These are phyloP conservation scores for Dentipellis sp. DNA, from an alignment of 768 basidiomycete species.

Conservation along the genomic window DNA sequence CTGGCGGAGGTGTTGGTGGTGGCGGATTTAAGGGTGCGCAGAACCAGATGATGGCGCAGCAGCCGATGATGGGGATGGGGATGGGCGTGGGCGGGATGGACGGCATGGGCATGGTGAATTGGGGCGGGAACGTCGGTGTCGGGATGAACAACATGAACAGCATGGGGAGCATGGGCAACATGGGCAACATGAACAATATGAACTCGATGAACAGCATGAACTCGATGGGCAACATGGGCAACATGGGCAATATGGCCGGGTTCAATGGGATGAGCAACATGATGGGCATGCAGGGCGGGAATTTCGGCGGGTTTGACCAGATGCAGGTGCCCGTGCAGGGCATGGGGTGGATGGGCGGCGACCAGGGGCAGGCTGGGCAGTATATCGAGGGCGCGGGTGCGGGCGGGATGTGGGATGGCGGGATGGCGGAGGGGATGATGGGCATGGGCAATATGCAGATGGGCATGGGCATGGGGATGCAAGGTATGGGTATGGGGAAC, in stretches of 20 bases:
- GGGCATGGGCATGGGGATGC: slow-evolving; percentile 19
- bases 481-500: slow-evolving; percentile 13
- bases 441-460: slow-evolving; percentile 26
- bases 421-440: slow-evolving; percentile 34
- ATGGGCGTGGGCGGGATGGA: slow-evolving; percentile 26
- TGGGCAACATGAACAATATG: slow-evolving; percentile 9
- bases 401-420: slow-evolving; percentile 26
- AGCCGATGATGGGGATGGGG: slow-evolving; percentile 34
- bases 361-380: slow-evolving; percentile 16
- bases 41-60: slow-evolving; percentile 21
- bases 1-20: not conserved
- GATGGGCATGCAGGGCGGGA: slow-evolving; percentile 14
- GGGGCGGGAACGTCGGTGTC: slow-evolving; percentile 24
- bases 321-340: slow-evolving; percentile 1
- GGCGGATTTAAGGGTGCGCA: slow-evolving; percentile 13
- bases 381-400: slow-evolving; percentile 18
- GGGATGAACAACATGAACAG: slow-evolving; percentile 23
- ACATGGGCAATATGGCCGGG: slow-evolving; percentile 3
- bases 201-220: slow-evolving; percentile 24
- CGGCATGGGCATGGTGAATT: slow-evolving; percentile 16
- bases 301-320: not conserved
- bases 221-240: slow-evolving; percentile 23
- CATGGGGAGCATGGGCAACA: slow-evolving; percentile 25
- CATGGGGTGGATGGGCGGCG: slow-evolving; percentile 25
- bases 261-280: slow-evolving; percentile 30